Conservation (phyloP, 208 protist genomes). For the Leishmania aethiopica region DNA sequence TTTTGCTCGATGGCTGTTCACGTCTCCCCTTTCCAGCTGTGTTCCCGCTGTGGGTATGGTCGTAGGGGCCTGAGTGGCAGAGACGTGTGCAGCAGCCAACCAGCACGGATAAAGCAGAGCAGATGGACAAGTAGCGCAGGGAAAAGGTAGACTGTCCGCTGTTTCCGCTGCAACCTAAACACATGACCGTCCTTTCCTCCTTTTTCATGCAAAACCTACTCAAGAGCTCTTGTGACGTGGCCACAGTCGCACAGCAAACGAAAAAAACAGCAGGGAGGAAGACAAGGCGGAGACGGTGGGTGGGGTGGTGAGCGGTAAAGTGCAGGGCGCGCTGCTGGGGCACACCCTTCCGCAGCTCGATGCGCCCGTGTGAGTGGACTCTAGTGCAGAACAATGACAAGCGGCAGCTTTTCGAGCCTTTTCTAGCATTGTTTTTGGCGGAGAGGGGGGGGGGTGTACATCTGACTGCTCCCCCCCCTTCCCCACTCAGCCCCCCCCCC, state of each 20-base stretch:
- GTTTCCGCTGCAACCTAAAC: neutral
- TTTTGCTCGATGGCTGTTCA: neutral
- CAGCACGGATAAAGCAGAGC: neutral
- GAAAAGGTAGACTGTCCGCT: neutral
- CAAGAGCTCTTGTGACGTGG: neutral
- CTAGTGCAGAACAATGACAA: neutral
- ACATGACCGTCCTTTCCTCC: neutral
- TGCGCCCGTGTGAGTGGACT: neutral
- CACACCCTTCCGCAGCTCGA: neutral
- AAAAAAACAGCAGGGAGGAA: neutral
- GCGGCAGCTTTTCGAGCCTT: neutral
- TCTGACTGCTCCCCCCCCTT: too few species aligned
- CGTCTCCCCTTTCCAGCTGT: neutral
- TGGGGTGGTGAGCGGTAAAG: neutral
- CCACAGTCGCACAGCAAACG: neutral
- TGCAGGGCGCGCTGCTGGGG: neutral
- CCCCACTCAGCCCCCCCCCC: too few species aligned
- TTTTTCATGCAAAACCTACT: neutral
- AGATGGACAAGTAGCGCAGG: too few species aligned
- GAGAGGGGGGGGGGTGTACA: too few species aligned
- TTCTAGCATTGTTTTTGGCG: neutral
- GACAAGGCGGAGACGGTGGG: neutral
- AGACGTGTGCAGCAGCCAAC: neutral
- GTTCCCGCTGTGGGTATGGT: neutral
- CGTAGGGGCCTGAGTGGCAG: neutral